Evolutionary conservation across 352 stramenopile genomes (phyloP).

Genomic region (Globisporangium camurandrum): DNA sequence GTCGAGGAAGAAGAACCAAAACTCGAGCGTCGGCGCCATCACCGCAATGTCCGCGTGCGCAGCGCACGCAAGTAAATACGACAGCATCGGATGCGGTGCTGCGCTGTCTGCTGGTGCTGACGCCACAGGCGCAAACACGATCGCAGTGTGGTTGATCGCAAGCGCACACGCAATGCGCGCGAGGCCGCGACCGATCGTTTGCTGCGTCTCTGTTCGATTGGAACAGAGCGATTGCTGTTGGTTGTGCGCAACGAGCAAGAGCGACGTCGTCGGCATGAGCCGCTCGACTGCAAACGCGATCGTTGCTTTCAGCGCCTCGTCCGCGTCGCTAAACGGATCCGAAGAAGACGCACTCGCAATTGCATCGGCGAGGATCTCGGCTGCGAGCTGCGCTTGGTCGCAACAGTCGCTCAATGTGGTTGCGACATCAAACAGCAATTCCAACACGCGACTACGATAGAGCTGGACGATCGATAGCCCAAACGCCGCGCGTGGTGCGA

Average conservation of each 20-base stretch:
- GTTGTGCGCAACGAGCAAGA: slow-evolving; percentile 14
- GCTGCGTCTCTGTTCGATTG: too few relatives aligned
- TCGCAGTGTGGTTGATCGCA: slow-evolving; percentile 33
- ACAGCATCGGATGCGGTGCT: slow-evolving; percentile 46
- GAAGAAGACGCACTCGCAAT: slow-evolving; percentile 34
- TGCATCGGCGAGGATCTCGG: slow-evolving; percentile 52
- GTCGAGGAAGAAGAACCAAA: slow-evolving; percentile 87
- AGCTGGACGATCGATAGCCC: slow-evolving; percentile 35
- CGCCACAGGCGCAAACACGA: slow-evolving; percentile 20
- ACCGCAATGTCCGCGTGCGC: slow-evolving; percentile 44
- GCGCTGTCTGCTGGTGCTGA: slow-evolving; percentile 3
- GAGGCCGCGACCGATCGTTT: slow-evolving; percentile 24
- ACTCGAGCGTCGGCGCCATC: slow-evolving; percentile 68
- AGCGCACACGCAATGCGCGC: slow-evolving; percentile 38
- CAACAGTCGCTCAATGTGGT: slow-evolving; percentile 27
- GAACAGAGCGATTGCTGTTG: too few relatives aligned
- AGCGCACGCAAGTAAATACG: slow-evolving; percentile 58
- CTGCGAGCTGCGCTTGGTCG: slow-evolving; percentile 39
- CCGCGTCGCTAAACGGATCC: too few relatives aligned
- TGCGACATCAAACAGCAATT: slow-evolving; percentile 27
- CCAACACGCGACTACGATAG: slow-evolving; percentile 30
- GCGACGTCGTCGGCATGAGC: slow-evolving; percentile 18
- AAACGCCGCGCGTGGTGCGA: slow-evolving; percentile 37
- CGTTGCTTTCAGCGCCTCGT: too few relatives aligned
- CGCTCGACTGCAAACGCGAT: slow-evolving; percentile 20